These are phyloP conservation scores for Boletus subcaerulescens DNA, from an alignment of 768 basidiomycete genomes.

Conservation along the genomic window DNA sequence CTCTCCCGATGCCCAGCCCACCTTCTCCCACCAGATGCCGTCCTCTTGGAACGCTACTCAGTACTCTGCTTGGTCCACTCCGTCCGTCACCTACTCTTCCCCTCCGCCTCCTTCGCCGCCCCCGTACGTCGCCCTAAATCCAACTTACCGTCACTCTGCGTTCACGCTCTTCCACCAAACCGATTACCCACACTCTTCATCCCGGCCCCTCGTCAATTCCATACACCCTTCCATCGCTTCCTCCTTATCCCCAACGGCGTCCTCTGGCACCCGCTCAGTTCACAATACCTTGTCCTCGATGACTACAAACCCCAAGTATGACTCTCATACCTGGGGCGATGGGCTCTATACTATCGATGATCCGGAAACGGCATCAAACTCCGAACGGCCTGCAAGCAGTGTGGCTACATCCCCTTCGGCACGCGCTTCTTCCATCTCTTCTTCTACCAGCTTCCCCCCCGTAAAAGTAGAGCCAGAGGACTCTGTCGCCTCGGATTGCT, in stretches of 20 bases:
- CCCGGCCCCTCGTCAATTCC: slow-evolving; percentile 17
- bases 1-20: slow-evolving; percentile 13
- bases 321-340: slow-evolving; percentile 28
- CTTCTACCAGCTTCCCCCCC: slow-evolving; percentile 27
- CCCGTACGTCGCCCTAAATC: slow-evolving; percentile 18
- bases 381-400: slow-evolving; percentile 33
- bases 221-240: slow-evolving; percentile 16
- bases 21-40: slow-evolving; percentile 13
- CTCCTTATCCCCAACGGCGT: slow-evolving; percentile 12
- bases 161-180: slow-evolving; percentile 21
- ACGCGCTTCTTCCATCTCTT: slow-evolving; percentile 34
- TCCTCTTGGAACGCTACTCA: slow-evolving; percentile 21
- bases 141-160: slow-evolving; percentile 24
- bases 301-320: slow-evolving; percentile 16
- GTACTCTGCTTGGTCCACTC: slow-evolving; percentile 15
- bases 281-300: slow-evolving; percentile 21
- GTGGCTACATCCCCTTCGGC: slow-evolving; percentile 34
- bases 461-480: slow-evolving; percentile 34
- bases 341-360: slow-evolving; percentile 34
- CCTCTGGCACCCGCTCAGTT: slow-evolving; percentile 10
- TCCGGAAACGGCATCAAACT: slow-evolving; percentile 33
- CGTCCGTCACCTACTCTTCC: slow-evolving; percentile 19
- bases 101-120: slow-evolving; percentile 25
- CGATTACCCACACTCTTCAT: slow-evolving; percentile 19
- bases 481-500: slow-evolving; percentile 24